These are phyloP conservation scores for Russula brevipes DNA, from an alignment of 768 basidiomycete genomes.

Conservation along the genomic window DNA sequence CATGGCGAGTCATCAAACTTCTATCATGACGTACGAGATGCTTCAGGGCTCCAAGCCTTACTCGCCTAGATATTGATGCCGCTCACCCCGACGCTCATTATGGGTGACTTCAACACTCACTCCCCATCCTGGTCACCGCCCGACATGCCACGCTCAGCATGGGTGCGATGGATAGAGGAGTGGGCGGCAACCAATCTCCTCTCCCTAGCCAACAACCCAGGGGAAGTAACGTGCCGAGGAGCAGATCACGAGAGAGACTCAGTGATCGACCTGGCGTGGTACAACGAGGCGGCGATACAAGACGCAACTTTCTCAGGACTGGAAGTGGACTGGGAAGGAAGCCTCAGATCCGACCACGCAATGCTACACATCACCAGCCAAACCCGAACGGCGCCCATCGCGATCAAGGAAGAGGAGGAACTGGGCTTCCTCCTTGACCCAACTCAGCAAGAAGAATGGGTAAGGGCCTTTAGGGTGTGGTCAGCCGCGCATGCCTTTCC, in stretches of 20 bases:
- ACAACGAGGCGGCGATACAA: background rate
- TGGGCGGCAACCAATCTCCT: background rate
- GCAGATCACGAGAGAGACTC: background rate
- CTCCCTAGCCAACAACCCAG: background rate
- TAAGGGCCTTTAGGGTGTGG: background rate
- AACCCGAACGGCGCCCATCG: fast-evolving
- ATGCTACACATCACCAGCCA: background rate
- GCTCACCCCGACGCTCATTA: background rate
- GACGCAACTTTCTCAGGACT: background rate
- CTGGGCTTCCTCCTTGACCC: background rate
- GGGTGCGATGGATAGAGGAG: background rate
- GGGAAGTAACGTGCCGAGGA: background rate
- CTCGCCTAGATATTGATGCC: background rate
- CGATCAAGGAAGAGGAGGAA: fast-evolving
- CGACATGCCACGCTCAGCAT: background rate
- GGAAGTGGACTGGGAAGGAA: background rate
- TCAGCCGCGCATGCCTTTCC: no score
- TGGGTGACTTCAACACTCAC: background rate
- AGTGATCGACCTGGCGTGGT: background rate
- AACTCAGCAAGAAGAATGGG: background rate
- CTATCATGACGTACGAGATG: background rate
- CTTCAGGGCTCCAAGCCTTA: background rate
- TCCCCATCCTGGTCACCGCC: background rate
- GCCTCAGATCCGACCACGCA: background rate
- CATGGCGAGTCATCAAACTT: background rate